These are phyloP conservation scores for Mycena haematopus DNA, from an alignment of 768 basidiomycete genomes.

Conservation along the genomic window DNA sequence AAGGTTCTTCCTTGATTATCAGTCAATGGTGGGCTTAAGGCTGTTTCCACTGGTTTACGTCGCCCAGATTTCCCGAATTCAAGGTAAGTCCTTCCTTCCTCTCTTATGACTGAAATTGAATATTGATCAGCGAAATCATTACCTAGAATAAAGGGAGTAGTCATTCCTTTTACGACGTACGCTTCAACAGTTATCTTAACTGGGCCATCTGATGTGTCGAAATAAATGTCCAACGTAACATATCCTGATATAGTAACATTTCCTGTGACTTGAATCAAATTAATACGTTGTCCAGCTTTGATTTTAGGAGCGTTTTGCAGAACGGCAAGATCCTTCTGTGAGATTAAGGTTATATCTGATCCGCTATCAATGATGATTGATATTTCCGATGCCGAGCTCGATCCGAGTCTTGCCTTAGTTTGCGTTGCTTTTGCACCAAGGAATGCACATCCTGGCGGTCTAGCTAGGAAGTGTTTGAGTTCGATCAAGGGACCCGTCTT, in stretches of 20 bases:
- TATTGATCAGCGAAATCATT: conserved; percentile 43
- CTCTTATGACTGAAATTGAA: conserved; percentile 35
- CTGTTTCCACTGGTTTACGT: neutral
- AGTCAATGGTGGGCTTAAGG: neutral
- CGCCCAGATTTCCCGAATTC: conserved; percentile 9
- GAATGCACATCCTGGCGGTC: neutral
- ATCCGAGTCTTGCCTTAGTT: neutral
- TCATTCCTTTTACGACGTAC: conserved; percentile 40
- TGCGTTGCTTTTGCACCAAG: neutral
- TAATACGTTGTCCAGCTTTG: conserved; percentile 29
- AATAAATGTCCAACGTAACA: conserved; percentile 34
- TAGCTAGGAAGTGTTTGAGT: conserved; percentile 1
- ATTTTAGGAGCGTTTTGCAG: neutral
- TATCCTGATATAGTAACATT: conserved; percentile 37
- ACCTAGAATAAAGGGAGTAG: conserved; percentile 39
- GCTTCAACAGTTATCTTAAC: conserved; percentile 37
- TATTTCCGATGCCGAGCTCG: neutral
- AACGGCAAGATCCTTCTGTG: neutral
- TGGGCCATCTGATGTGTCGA: conserved; percentile 32
- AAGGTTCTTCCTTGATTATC: conserved; percentile 15
- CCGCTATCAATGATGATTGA: neutral
- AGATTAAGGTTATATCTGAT: conserved; percentile 42
- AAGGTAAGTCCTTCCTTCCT: conserved; percentile 15
- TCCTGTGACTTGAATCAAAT: neutral
- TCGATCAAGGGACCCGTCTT: too few species aligned